Conservation (phyloP, 2,329 filamentous ascomycete species). For the Pseudogymnoascus sp. region DNA sequence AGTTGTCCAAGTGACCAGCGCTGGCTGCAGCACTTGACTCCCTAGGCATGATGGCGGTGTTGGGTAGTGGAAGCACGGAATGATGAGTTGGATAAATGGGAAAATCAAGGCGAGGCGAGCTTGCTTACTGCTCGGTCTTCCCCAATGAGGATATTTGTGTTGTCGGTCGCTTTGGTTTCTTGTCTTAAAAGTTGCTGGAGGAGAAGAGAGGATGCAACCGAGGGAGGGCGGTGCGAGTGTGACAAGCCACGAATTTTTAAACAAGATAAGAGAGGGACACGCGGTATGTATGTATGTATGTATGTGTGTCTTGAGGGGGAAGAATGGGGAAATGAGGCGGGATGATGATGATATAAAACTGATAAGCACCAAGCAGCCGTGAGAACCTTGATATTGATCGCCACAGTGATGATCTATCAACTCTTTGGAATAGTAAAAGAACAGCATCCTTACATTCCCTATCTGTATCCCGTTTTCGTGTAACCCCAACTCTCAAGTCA, state of each 20-base stretch:
- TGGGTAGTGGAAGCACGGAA: background rate
- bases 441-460: background rate
- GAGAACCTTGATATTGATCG: background rate
- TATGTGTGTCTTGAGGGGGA: background rate
- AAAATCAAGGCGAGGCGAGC: background rate
- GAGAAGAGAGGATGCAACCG: background rate
- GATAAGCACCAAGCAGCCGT: background rate
- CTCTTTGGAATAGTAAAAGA: background rate
- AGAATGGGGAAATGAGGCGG: background rate
- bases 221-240: background rate
- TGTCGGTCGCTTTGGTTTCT: background rate
- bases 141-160: background rate
- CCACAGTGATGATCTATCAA: background rate
- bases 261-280: background rate
- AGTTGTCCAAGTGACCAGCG: background rate
- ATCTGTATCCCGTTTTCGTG: background rate
- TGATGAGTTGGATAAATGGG: background rate
- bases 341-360: background rate
- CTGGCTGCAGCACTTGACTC: background rate
- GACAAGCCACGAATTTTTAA: background rate
- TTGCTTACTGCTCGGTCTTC: background rate
- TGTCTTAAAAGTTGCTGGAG: background rate
- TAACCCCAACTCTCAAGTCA: background rate
- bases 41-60: background rate
- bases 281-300: background rate